These are phyloP conservation scores for Patellifolia procumbens DNA, from an alignment of 179 eudicot species.

Conservation along the genomic window DNA sequence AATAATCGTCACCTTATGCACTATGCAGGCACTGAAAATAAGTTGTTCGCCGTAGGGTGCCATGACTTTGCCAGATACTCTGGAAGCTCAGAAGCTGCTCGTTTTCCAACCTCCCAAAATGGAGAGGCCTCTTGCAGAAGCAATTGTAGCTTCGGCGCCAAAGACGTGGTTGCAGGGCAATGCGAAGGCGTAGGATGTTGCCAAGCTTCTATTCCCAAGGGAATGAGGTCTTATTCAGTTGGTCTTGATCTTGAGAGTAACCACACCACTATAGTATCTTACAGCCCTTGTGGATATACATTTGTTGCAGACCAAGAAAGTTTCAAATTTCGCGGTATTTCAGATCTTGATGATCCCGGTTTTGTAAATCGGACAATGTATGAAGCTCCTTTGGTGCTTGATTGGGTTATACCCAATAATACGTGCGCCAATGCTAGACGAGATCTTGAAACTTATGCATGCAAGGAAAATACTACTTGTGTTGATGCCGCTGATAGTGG, in stretches of 20 bases:
- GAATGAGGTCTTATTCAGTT: neutral
- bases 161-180: neutral
- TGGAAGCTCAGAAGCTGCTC: neutral
- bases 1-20: too few species aligned
- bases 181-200: constrained; percentile 2
- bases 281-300: constrained; percentile 2
- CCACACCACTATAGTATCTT: neutral
- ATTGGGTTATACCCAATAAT: neutral
- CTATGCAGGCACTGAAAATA: neutral
- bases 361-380: neutral
- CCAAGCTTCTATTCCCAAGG: neutral
- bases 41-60: neutral
- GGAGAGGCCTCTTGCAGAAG: neutral
- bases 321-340: neutral
- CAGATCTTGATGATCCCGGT: constrained; percentile 3
- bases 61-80: neutral
- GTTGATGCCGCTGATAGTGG: neutral
- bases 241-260: neutral
- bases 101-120: neutral
- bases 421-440: neutral
- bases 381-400: constrained; percentile 6
- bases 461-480: constrained; percentile 4
- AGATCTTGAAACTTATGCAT: neutral
- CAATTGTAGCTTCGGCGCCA: neutral
- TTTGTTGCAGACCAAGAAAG: neutral